These are phyloP conservation scores for Phytophthora meadii DNA, from an alignment of 352 stramenopile species.

Conservation along the genomic window DNA sequence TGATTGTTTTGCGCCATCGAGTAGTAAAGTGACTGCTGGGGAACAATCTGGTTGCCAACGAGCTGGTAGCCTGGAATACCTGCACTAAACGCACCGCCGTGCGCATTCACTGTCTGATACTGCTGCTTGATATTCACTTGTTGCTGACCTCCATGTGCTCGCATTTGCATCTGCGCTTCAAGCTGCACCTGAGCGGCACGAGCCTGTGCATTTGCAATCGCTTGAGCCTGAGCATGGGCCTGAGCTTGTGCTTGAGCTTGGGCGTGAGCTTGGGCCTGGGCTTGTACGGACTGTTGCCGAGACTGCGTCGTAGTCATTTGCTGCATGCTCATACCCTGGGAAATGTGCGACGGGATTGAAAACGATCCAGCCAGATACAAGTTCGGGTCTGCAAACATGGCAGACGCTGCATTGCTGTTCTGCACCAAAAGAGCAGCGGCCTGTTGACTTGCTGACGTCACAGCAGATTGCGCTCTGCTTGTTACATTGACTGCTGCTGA, in stretches of 20 bases:
- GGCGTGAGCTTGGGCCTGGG: constrained; percentile 41
- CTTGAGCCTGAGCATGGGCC: constrained; percentile 57
- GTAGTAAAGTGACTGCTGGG: constrained; percentile 70
- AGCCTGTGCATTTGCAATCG: constrained; percentile 60
- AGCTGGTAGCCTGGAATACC: constrained; percentile 69
- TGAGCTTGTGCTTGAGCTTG: constrained; percentile 44
- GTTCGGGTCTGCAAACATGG: constrained; percentile 71
- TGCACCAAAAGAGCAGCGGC: constrained; percentile 60
- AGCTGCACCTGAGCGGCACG: constrained; percentile 51
- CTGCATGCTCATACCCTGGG: constrained; percentile 61
- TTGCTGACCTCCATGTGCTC: constrained; percentile 44
- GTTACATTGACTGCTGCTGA: constrained; percentile 35
- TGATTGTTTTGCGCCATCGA: constrained; percentile 45
- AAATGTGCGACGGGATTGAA: constrained; percentile 56
- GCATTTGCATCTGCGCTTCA: constrained; percentile 55
- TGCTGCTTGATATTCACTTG: constrained; percentile 60
- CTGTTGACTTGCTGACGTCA: constrained; percentile 58
- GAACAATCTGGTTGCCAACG: constrained; percentile 67
- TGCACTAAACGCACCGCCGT: constrained; percentile 53
- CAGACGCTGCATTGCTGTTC: constrained; percentile 53
- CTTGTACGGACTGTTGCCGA: constrained; percentile 53
- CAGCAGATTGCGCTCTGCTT: constrained; percentile 31
- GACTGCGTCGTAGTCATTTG: constrained; percentile 51
- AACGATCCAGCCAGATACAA: constrained; percentile 74
- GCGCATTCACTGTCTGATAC: constrained; percentile 62